A percentile compares a stretch with the other conserved stretches of the same genome.
Conservation (phyloP, 305 asterid species). For the Fraxinus sp. region DNA sequence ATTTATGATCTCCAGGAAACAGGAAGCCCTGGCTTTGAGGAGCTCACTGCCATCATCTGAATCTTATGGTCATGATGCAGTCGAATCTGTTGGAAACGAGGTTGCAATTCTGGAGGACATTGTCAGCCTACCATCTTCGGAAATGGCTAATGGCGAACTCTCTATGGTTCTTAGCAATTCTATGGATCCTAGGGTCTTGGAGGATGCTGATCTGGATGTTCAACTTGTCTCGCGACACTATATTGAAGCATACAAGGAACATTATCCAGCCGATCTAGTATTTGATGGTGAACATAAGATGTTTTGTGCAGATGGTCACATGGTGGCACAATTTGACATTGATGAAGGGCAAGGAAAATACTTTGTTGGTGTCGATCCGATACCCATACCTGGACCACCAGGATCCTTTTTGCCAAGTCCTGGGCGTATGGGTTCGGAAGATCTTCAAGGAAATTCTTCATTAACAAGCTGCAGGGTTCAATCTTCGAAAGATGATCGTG, state of each 20-base stretch:
- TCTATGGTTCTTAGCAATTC: slow-evolving; percentile 48
- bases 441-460: slow-evolving; percentile 73
- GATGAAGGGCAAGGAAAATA: slow-evolving; percentile 57
- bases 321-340: slow-evolving; percentile 36
- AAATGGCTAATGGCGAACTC: slow-evolving; percentile 33
- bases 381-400: slow-evolving; percentile 93
- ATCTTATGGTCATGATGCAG: slow-evolving; percentile 32
- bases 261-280: slow-evolving; percentile 41
- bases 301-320: slow-evolving; percentile 38
- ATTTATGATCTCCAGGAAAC: slow-evolving; percentile 28
- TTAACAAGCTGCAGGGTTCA: slow-evolving; percentile 65
- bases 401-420: slow-evolving; percentile 96
- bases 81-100: slow-evolving; percentile 21
- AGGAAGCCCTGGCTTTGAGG: slow-evolving; percentile 30
- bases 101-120: slow-evolving; percentile 34
- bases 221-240: slow-evolving; percentile 35
- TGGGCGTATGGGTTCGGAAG: slow-evolving; percentile 74
- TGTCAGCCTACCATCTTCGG: slow-evolving; percentile 36
- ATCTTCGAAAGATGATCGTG: slow-evolving; percentile 71
- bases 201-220: slow-evolving; percentile 31
- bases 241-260: slow-evolving; percentile 31
- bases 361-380: slow-evolving; percentile 72
- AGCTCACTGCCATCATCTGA: slow-evolving; percentile 31
- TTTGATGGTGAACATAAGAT: slow-evolving; percentile 45
- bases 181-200: slow-evolving; percentile 40